Base-by-base conservation (phyloP, 2,329 filamentous ascomycete species). In the Phaeoacremonium minimum region DNA sequence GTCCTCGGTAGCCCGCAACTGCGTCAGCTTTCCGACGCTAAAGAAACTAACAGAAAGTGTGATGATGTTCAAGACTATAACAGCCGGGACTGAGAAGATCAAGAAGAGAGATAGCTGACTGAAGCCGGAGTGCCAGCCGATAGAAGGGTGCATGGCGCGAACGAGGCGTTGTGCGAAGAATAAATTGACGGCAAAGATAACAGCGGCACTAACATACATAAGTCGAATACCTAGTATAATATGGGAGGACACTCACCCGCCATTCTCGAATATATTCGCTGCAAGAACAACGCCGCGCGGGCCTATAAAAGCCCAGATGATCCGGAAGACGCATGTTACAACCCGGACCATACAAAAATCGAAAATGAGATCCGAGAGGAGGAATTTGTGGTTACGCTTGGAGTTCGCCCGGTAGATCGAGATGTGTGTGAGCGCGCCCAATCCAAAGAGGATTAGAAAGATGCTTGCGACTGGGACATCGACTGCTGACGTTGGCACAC, bases 101-200 rank as follows among this genome's bases (percentile, higher is more conserved):
- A 54, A 44, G 28, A 55, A 41, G 4, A 45, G 29, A 5, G 41
- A 43, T 9, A 43, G 17, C 35, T 50, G 38, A 32, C 53, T 47
- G n/a, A 60, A 48, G 2, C 32, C 42, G 2, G 16, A 44, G 15
- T 53, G 47, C 62, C 61, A 65, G 37, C 61, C 63, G 7, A 61
- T 28, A 12, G 15, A 13, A 7, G 62, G 61, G 20, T 60, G 61
- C 34, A 56, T 53, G 3, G 61, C 57, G 30, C 63, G 59, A 4
- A 64, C 43, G 17, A 66, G 48, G 29, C 63, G 59, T 40, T 63
- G 61, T 3, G 57, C 54, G 37, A 65, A 60, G 41, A 65, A 51
- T 14, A 65, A 50, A 43, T 65, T 64, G 41, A 62, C 45, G 18
- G 59, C 44, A 32, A 61, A 64, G 14, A 62, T 19, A 11, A 61